Evolutionary conservation across 148 eudicot genomes (phyloP), one percentile per base, ranked within the genome.

Genomic region (Dianthus caryophyllus): DNA sequence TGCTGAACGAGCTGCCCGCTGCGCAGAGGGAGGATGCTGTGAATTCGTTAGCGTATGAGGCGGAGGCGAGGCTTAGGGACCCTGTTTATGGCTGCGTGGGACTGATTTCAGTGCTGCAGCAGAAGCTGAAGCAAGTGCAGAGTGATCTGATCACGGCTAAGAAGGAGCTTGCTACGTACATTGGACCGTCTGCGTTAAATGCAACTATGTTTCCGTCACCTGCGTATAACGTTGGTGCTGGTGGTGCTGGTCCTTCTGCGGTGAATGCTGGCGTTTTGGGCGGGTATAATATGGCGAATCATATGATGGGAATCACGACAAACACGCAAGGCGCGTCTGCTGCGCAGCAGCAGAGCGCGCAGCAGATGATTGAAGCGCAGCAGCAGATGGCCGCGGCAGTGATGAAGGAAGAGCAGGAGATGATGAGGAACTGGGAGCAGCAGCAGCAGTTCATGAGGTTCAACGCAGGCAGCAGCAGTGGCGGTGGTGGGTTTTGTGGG

Each of bases 61-160:
- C 97, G 0, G 91, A 87, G 57, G 81, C 84, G 0, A 76, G 97
- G 12, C 75, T 84, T 0, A 73, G 81, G 0, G 97, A 90, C 73
- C 94, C 97, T 1, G 97, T 90, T 0, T 90, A 90, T 13, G 97
- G 97, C 0, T 90, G 97, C 48, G 97, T 90, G 0, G 97, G 97
- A 9, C 71, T 84, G 6, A 88, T 90, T 10, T 85, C 91, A 4
- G 22, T 85, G 26, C 77, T 90, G 30, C 97, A 90, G 29, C 90
- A 90, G 31, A 64, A 50, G 47, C 81, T 90, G n/a, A 84, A 83
- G 69, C 83, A 82, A 51, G 76, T 85, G 27, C 91, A 85, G 55
- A 30, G 29, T 16, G 84, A 82, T 25, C 67, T 90, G 0, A 60
- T 69, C 24, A 65, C 44, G 6, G 88, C 91, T 8, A 90, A 88